Evolutionary conservation across 176 grass and related monocot species (phyloP), one percentile per base, ranked within the genome.

Genomic region (Puccinellia tenuiflora): DNA sequence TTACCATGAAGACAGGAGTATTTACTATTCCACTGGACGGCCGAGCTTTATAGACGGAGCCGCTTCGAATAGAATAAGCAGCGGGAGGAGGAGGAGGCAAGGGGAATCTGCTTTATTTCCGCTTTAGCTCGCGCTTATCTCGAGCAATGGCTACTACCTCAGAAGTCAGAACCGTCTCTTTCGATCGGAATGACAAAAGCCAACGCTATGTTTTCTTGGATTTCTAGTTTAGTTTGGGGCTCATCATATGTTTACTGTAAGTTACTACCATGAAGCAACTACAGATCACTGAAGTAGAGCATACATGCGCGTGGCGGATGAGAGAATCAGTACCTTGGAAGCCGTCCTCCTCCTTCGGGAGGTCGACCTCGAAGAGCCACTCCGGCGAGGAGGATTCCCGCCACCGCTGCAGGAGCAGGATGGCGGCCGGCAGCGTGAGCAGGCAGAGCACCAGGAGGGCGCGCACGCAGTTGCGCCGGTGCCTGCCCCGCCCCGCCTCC

Each of bases 341-440:
- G 24, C 65, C 76, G 28, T 76, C 65, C 20, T 79, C 87, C 14
- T 69, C 70, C 29, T 2, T 53, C n/a, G 76, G 82, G 51, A 70
- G n/a, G 39, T 85, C 77, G 30, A 54, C 42, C 12, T 61, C 77
- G 77, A 89, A 89, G 70, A 89, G 30, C 87, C 82, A 81, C 82
- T 40, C 29, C 50, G 77, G n/a, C 40, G 76, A 85, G 37, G 68
- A 31, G n/a, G 33, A 33, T 8, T 9, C 39, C 40, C 68, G 83
- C 87, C 78, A 81, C 82, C 63, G 60, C 51, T 76, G 31, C 22
- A 85, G 30, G 69, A 81, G 30, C 50, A 89, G 51, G 14, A 89
- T 51, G 45, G 16, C 17, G 51, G 70, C 77, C 22, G 87, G 83
- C 75, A 90, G 28, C 13, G 68, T 50, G 3, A 90, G 79, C 21